Base-by-base conservation (phyloP, 495 filamentous ascomycete species). In the Cryomyces minteri region DNA sequence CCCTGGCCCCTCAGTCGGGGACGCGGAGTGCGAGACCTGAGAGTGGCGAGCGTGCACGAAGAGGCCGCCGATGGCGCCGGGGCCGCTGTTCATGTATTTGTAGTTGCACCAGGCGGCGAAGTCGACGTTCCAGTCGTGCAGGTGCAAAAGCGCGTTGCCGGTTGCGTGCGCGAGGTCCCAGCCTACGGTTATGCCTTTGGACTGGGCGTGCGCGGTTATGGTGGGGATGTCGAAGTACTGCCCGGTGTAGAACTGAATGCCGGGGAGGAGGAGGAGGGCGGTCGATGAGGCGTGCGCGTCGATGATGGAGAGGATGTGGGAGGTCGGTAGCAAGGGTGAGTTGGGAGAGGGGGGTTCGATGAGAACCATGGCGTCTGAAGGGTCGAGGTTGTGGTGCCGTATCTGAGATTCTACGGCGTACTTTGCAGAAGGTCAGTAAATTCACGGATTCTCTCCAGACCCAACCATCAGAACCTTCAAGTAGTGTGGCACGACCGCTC, bases 21-120 rank as follows among this genome's bases (percentile, higher is more conserved):
- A 18, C 9, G 40, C 32, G 40, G 40, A 4, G 9, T 8, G 10
- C 8, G 9, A 8, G 12, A 49, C 58, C 48, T 29, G 6, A 4
- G 44, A 50, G 57, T 94, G 77, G 41, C 67, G 71, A 40, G 80
- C 73, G 58, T 98, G 85, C 18, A 98, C 84, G 52, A 95, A 98
- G 18, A 87, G 58, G 5, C 83, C 86, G 14, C 74, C 88, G 54
- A 93, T 93, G 30, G 75, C 74, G 31, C 90, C 90, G 1, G 90
- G 88, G 0, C 92, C 92, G 43, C 75, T 73, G 57, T 94, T 95
- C 47, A 98, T 70, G 58, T 98, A 98, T 63, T 98, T 98, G 67
- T 98, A 98, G 42, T 72, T 83, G 61, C 90, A 98, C 90, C 90
- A 98, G n/a, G 71, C 82, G 4, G 90, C 87, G 47, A 92, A 92